phyloP scores from a whole-genome alignment of 2,329 filamentous ascomycete species.

The Colletotrichum noveboracense region DNA sequence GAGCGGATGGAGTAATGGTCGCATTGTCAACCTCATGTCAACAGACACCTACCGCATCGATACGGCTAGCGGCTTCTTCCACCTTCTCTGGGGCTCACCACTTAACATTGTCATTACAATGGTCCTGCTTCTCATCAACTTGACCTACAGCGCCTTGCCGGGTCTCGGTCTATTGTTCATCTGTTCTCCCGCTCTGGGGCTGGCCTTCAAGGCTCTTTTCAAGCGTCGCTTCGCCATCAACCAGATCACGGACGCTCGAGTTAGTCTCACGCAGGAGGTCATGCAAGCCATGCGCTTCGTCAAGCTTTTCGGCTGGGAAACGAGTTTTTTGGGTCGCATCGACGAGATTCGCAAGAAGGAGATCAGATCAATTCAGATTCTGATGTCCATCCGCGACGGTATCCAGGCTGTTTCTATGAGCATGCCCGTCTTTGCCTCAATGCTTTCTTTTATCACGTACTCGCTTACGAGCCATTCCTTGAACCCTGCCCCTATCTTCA shows the following conservation, averaged over 20 bases:
- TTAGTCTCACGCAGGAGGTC: constrained; percentile 90
- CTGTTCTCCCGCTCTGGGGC: constrained; percentile 72
- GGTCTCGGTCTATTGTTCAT: constrained; percentile 80
- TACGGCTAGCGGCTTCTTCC: constrained; percentile 85
- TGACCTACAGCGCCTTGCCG: constrained; percentile 86
- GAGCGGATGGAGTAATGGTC: constrained; percentile 82
- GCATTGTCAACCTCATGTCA: constrained; percentile 91
- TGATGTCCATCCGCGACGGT: constrained; percentile 82
- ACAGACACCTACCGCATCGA: constrained; percentile 94
- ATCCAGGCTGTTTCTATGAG: constrained; percentile 85
- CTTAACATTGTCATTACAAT: constrained; percentile 74
- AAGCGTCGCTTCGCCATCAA: constrained; percentile 77
- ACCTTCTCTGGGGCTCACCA: constrained; percentile 88
- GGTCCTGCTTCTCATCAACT: constrained; percentile 79
- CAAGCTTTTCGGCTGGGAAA: constrained; percentile 96
- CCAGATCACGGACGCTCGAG: constrained; percentile 89
- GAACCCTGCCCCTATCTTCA: constrained; percentile 81
- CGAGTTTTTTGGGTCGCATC: constrained; percentile 79
- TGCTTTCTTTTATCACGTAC: constrained; percentile 90
- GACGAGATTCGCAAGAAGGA: constrained; percentile 76
- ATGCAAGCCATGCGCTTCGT: constrained; percentile 89
- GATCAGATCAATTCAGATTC: constrained; percentile 78
- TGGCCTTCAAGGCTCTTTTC: constrained; percentile 79
- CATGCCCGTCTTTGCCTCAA: constrained; percentile 90
- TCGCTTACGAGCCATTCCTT: constrained; percentile 70